Conservation (phyloP, 345 rosid genomes). For the Euphorbia peplus region DNA sequence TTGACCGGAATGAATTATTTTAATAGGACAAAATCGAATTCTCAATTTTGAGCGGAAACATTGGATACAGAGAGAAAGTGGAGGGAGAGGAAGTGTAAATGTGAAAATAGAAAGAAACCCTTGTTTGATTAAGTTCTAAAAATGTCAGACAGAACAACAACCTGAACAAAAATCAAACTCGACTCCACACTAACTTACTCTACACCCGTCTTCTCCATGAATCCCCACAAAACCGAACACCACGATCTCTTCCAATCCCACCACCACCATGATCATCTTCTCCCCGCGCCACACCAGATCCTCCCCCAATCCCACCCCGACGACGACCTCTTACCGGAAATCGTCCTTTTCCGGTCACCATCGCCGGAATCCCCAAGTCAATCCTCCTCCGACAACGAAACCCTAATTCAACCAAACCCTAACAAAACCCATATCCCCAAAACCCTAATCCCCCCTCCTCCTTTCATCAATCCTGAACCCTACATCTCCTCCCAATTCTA, state of each 20-base stretch:
- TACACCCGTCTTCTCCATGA: conserved; percentile 37
- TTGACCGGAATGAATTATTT: too few relatives aligned
- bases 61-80: too few relatives aligned
- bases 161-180: too few relatives aligned
- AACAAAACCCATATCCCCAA: neutral
- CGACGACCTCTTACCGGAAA: conserved; percentile 58
- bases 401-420: neutral
- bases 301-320: conserved; percentile 49
- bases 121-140: too few relatives aligned
- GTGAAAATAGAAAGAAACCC: too few relatives aligned
- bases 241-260: conserved; percentile 44
- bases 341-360: conserved; percentile 75
- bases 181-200: neutral
- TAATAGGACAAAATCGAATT: too few relatives aligned
- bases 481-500: conserved; percentile 92
- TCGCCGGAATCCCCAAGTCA: conserved; percentile 55
- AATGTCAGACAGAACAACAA: too few relatives aligned
- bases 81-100: too few relatives aligned
- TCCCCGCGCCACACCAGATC: conserved; percentile 29
- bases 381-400: conserved; percentile 47
- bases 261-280: conserved; percentile 38
- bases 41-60: too few relatives aligned
- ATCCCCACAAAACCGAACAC: conserved; percentile 57
- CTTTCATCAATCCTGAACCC: conserved; percentile 69
- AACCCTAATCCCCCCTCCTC: conserved; percentile 19